phyloP scores from a whole-genome alignment of 495 filamentous ascomycete genomes.

The Penicillium subrubescens region DNA sequence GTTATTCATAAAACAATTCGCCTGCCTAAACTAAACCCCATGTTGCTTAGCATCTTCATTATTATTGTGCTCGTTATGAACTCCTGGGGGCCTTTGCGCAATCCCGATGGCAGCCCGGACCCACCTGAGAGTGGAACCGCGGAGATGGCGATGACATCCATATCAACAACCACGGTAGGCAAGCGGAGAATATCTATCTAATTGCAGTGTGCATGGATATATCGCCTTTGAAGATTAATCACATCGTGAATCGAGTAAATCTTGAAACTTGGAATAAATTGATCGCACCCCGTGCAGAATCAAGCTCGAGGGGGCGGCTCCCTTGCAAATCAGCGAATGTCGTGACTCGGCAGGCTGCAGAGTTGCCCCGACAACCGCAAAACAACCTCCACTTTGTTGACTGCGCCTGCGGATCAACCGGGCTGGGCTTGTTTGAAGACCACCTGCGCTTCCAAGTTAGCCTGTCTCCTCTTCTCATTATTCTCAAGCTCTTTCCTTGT shows the following conservation, averaged over 20 bases:
- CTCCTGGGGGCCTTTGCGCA: neutral
- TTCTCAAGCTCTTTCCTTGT: neutral
- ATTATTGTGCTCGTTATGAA: neutral
- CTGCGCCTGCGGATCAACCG: conserved; percentile 19
- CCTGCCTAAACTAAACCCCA: neutral
- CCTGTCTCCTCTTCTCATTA: neutral
- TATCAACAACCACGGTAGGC: neutral
- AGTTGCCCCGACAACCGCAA: conserved; percentile 36
- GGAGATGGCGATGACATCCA: neutral
- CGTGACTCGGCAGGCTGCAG: neutral
- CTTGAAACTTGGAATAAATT: neutral
- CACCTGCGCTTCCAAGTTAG: neutral
- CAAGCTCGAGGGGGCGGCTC: neutral
- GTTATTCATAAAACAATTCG: neutral
- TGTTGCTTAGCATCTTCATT: neutral
- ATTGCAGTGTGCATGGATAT: neutral
- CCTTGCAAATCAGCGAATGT: conserved; percentile 4
- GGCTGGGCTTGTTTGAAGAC: conserved; percentile 9
- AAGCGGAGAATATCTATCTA: neutral
- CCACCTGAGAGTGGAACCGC: neutral
- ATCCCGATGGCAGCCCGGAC: neutral
- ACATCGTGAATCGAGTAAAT: neutral
- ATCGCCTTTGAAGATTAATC: neutral
- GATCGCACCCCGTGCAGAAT: conserved; percentile 19
- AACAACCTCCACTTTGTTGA: conserved; percentile 34